phyloP scores from a whole-genome alignment of 495 filamentous ascomycete species.

The Penicillium roqueforti region DNA sequence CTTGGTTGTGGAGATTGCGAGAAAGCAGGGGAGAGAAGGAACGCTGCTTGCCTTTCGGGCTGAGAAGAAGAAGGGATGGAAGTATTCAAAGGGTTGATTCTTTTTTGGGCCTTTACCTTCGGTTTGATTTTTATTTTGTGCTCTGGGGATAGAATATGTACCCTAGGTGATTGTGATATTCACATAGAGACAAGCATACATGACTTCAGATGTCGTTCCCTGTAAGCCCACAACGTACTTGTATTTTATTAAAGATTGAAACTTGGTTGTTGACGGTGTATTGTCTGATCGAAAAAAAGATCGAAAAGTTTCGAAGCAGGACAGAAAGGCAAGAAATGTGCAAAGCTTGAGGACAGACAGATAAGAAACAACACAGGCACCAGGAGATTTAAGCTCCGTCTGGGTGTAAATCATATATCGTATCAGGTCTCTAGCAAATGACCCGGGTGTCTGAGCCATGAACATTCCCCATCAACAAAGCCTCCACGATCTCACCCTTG shows the following conservation, averaged over 20 bases:
- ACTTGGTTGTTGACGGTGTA: neutral
- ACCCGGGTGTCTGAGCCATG: slow-evolving; percentile 25
- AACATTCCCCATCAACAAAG: slow-evolving; percentile 57
- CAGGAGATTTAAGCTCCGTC: slow-evolving; percentile 15
- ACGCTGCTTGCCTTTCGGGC: slow-evolving; percentile 67
- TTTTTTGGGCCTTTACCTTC: neutral
- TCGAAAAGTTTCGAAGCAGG: slow-evolving; percentile 1
- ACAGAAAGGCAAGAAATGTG: slow-evolving; percentile 6
- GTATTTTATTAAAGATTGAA: neutral
- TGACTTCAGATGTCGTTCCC: neutral
- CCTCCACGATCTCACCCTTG: slow-evolving; percentile 55
- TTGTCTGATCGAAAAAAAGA: neutral
- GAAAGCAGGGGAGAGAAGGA: slow-evolving; percentile 63
- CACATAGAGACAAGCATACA: neutral
- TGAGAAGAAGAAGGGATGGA: slow-evolving; percentile 61
- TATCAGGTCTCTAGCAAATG: slow-evolving; percentile 17
- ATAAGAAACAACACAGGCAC: slow-evolving; percentile 1
- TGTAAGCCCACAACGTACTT: neutral
- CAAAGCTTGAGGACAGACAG: neutral
- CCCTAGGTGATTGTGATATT: neutral
- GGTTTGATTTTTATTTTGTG: neutral
- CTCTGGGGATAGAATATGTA: neutral
- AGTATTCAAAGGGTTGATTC: slow-evolving; percentile 30
- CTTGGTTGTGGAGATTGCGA: slow-evolving; percentile 79
- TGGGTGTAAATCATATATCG: slow-evolving; percentile 7